Conservation (phyloP, 805 yeast genomes). For the Yamadazyma akitaensis region DNA sequence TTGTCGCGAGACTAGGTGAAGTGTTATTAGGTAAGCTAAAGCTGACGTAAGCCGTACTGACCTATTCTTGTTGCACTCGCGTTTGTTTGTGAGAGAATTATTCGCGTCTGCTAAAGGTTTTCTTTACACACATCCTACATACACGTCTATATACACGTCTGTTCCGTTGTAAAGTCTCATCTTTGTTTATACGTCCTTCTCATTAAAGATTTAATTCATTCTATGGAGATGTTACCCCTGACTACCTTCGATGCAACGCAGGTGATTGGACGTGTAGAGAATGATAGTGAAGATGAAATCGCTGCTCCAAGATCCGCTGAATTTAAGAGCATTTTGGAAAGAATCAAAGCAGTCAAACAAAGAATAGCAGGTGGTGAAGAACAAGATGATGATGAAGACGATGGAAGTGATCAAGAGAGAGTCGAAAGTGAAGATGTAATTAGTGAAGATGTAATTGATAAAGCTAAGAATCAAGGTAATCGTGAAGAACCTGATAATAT, state of each 20-base stretch:
- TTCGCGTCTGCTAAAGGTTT: too few species aligned
- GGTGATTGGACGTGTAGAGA: neutral
- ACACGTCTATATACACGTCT: neutral
- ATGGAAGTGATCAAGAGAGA: neutral
- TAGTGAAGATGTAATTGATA: neutral
- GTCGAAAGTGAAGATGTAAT: neutral
- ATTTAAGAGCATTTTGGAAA: conserved; percentile 14
- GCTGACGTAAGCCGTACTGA: too few species aligned
- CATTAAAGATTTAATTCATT: conserved; percentile 22
- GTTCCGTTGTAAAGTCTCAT: neutral
- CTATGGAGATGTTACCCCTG: conserved; percentile 14
- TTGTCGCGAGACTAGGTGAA: too few species aligned
- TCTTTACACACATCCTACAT: too few species aligned
- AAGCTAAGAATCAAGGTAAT: neutral
- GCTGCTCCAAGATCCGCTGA: neutral
- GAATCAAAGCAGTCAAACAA: conserved; percentile 25
- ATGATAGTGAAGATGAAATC: neutral
- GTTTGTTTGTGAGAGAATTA: too few species aligned
- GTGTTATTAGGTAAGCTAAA: too few species aligned
- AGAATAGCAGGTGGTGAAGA: conserved; percentile 18
- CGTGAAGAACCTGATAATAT: neutral
- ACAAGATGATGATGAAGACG: conserved; percentile 6
- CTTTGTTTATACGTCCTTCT: neutral
- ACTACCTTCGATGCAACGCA: conserved; percentile 3
- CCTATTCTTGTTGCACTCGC: too few species aligned